phyloP scores from a whole-genome alignment of 768 basidiomycete genomes.

The Tulasnella sp. region DNA sequence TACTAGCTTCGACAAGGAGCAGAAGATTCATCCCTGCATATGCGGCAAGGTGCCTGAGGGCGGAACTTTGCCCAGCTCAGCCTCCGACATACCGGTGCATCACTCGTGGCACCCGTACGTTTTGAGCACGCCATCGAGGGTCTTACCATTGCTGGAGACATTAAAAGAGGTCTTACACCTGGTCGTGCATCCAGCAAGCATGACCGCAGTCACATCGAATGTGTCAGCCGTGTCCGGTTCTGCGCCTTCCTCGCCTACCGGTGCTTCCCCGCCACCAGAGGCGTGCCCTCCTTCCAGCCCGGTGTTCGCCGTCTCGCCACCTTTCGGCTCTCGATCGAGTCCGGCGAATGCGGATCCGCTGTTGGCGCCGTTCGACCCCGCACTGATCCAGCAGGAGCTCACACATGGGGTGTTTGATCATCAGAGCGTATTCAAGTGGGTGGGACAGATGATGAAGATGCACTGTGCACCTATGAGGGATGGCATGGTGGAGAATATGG shows the following conservation, averaged over 20 bases:
- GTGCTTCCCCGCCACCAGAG: slow-evolving; percentile 17
- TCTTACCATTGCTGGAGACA: slow-evolving; percentile 57
- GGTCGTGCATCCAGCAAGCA: slow-evolving; percentile 65
- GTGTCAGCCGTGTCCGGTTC: slow-evolving; percentile 17
- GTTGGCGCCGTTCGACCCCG: slow-evolving; percentile 68
- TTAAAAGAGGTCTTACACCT: slow-evolving; percentile 72
- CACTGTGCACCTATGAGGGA: slow-evolving; percentile 95
- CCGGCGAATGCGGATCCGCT: slow-evolving; percentile 33
- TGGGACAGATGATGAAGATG: slow-evolving; percentile 73
- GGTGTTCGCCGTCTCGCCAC: neutral
- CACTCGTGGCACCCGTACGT: slow-evolving; percentile 37
- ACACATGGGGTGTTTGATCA: slow-evolving; percentile 68
- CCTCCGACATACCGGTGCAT: slow-evolving; percentile 27
- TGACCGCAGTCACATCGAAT: slow-evolving; percentile 23
- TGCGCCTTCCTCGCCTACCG: slow-evolving; percentile 18
- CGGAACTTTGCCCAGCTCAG: neutral
- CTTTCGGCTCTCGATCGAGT: neutral
- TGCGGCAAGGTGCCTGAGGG: slow-evolving; percentile 24
- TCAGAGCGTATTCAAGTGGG: slow-evolving; percentile 60
- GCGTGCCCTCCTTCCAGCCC: slow-evolving; percentile 39
- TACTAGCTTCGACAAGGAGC: slow-evolving; percentile 55
- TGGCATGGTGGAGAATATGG: slow-evolving; percentile 71
- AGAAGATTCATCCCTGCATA: slow-evolving; percentile 33
- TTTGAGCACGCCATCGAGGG: slow-evolving; percentile 59
- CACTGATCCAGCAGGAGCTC: slow-evolving; percentile 73